phyloP scores from a whole-genome alignment of 2,329 filamentous ascomycete species.

The Nannizziopsis barbatae region DNA sequence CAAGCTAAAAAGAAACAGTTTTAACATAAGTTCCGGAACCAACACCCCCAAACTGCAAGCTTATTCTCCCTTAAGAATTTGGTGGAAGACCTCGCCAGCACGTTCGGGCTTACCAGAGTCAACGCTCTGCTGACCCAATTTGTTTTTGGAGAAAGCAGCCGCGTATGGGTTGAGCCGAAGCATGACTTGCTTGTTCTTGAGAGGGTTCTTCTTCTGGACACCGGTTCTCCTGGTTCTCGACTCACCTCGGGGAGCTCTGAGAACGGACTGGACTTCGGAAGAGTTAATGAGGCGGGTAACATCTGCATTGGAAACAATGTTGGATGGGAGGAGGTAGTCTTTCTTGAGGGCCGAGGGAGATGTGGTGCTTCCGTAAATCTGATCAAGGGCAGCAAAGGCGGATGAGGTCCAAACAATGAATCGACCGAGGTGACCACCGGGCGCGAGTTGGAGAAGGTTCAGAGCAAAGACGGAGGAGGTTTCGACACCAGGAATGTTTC shows the following conservation, averaged over 20 bases:
- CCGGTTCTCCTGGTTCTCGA: constrained; percentile 76
- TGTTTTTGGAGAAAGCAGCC: constrained; percentile 74
- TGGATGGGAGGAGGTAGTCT: constrained; percentile 93
- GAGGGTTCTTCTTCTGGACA: constrained; percentile 99
- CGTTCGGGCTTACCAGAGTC: constrained; percentile 51
- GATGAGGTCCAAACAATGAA: constrained; percentile 99
- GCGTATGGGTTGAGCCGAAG: constrained; percentile 98
- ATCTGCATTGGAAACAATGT: constrained; percentile 87
- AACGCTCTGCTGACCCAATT: constrained; percentile 61
- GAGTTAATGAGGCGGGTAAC: constrained; percentile 98
- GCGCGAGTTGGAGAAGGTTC: constrained; percentile 98
- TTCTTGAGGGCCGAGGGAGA: constrained; percentile 88
- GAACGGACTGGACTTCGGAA: constrained; percentile 92
- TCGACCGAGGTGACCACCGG: constrained; percentile 95
- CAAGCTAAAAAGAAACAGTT: not conserved
- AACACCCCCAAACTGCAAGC: constrained; percentile 16
- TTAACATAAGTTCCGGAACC: constrained; percentile 16
- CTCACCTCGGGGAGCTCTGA: constrained; percentile 82
- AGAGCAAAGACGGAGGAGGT: constrained; percentile 84
- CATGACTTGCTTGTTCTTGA: constrained; percentile 96
- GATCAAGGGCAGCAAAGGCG: constrained; percentile 92
- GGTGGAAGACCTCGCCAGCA: constrained; percentile 43
- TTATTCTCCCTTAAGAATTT: constrained; percentile 44
- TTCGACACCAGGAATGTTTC: constrained; percentile 98
- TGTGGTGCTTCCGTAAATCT: constrained; percentile 91